Base-by-base conservation (phyloP, 768 basidiomycete species). In the Pleurotus platypus region DNA sequence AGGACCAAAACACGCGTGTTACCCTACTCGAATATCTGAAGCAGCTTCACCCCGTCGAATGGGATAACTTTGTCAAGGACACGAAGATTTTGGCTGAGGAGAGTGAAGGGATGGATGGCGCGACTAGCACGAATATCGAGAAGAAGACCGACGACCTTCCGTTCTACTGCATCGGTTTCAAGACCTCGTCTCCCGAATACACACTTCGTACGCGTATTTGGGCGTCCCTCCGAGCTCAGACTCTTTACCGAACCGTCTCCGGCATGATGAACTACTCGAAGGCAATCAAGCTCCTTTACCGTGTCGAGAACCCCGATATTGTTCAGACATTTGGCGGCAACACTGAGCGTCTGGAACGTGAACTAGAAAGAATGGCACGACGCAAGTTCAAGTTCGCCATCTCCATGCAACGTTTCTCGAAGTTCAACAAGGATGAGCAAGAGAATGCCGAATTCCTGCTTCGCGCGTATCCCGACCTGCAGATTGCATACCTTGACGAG, bases 181-280 rank as follows among this genome's bases (percentile, higher is more conserved):
- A 98, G 78, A 97, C 91, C 3, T 94, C 97, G 2, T 94, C 95
- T 4, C 97, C 97, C 1, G 97, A 99, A 70, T 98, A 97, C 71
- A 99, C 97, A 30, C 85, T 99, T 46, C 93, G 97, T 61, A 98
- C 96, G 0, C 92, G 97, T 72, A 99, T 99, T 63, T 98, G 97
- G 97, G 96, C 97, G 2, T 98, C 95, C 2, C 82, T 99, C 24
- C 92, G 97, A 55, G 95, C 95, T 4, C 97, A 99, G 74, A 99
- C 97, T 0, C 84, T 99, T 30, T 99, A 99, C 72, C 89, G 97
- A 61, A 99, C 97, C 9, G 94, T 98, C 16, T 98, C 97, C 4
- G 97, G 97, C 60, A 98, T 99, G 93, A 98, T 99, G 97, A 98
- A 99, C 77, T 99, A 99, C 75, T 90, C 94, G 66, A 99, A 99